Evolutionary conservation across 331 rosid genomes (phyloP), one percentile per base, ranked within the genome.

Genomic region (Stylosanthes scabra): DNA sequence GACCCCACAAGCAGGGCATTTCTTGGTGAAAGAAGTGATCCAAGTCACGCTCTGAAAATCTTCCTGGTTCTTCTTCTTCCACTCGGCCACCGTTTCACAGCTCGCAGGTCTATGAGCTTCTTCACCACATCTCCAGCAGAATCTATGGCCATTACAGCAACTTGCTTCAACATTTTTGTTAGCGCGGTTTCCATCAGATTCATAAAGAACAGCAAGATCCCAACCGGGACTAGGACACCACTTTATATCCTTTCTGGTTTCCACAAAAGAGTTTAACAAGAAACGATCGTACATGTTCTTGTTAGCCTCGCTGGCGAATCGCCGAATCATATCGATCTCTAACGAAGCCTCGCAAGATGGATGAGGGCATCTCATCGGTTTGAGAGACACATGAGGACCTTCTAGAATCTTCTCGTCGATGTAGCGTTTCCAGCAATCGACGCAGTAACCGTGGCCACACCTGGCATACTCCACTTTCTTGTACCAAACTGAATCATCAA

Each of bases 71-170:
- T 85, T 88, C 34, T 61, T 57, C 16, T 78, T 76, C 97, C 93
- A 88, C 54, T 81, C 79, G 0, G 82, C 79, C 63, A 83, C 90
- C 37, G 86, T 86, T 44, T 84, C 80, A 14, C 97, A 91, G 70
- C 83, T 86, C 68, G 83, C 82, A 0, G 92, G 97, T 46, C 90
- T 84, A 63, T 91, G 97, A 78, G 89, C 92, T 66, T 88, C 90
- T 76, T 88, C 88, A 0, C 86, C 85, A 64, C 92, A 90, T 10
- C 49, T 58, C 78, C 78, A 81, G 25, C 84, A 81, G 58, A 75
- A 75, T 0, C 31, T 28, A 16, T 42, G 72, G 14, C 11, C 41
- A 47, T 78, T 64, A 8, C n/a, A n/a, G 28, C 84, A 81, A 1
- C 66, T 45, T 15, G 71, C 78, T 50, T 75, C 78, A 5, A 13